Evolutionary conservation across 2,329 filamentous ascomycete species (phyloP).

Genomic region (Exophiala aquamarina): DNA sequence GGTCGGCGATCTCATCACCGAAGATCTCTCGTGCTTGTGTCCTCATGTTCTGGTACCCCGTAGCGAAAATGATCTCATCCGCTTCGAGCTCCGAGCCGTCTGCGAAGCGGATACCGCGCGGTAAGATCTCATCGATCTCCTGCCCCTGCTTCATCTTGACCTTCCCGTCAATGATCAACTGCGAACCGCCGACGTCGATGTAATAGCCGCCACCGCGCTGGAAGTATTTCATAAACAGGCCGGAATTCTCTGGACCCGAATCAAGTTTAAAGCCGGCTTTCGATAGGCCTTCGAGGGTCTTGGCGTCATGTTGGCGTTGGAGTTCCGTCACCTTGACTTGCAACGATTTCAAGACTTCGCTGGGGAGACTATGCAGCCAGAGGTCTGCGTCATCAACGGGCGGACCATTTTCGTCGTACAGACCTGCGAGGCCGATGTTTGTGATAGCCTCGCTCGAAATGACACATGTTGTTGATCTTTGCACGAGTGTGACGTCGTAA

Average conservation of each 20-base stretch:
- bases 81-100: slow-evolving; percentile 62
- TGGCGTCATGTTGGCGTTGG: slow-evolving; percentile 14
- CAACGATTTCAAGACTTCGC: slow-evolving; percentile 59
- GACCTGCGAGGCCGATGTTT: slow-evolving; percentile 53
- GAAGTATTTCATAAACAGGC: slow-evolving; percentile 63
- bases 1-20: slow-evolving; percentile 61
- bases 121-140: slow-evolving; percentile 55
- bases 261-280: slow-evolving; percentile 64
- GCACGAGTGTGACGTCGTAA: slow-evolving; percentile 67
- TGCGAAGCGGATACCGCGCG: slow-evolving; percentile 50
- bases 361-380: slow-evolving; percentile 57
- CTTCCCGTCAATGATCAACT: slow-evolving; percentile 63
- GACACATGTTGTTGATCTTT: slow-evolving; percentile 66
- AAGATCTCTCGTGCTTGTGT: slow-evolving; percentile 61
- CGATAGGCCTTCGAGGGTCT: slow-evolving; percentile 43
- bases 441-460: slow-evolving; percentile 56
- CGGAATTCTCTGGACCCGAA: slow-evolving; percentile 55
- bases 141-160: slow-evolving; percentile 65
- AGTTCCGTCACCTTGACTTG: slow-evolving; percentile 38
- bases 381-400: slow-evolving; percentile 68
- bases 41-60: slow-evolving; percentile 66
- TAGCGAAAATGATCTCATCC: slow-evolving; percentile 63
- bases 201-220: slow-evolving; percentile 69
- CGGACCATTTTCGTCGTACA: slow-evolving; percentile 52
- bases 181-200: slow-evolving; percentile 65